phyloP scores from a whole-genome alignment of 352 stramenopile species.

The Phytopythium chamaehyphon region DNA sequence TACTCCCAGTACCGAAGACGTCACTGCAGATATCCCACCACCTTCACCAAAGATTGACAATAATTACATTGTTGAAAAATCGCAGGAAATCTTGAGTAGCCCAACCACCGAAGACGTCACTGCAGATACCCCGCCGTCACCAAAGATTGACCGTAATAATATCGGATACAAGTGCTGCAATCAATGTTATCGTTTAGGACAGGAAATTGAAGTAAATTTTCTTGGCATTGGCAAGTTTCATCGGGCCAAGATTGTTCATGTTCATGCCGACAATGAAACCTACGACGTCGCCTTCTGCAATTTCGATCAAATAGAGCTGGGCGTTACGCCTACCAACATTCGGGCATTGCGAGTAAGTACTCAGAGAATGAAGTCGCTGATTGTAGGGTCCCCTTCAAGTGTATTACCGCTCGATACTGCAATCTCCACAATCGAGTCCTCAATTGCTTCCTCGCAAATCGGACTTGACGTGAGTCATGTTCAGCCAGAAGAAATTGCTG shows the following conservation, averaged over 20 bases:
- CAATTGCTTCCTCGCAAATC: too few species aligned
- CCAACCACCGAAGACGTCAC: too few species aligned
- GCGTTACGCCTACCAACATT: conserved; percentile 3
- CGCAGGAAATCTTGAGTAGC: too few species aligned
- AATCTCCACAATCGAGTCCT: not conserved
- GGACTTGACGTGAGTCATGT: too few species aligned
- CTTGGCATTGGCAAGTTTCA: conserved; percentile 17
- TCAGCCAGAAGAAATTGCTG: not conserved
- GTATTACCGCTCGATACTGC: not conserved
- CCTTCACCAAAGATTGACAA: too few species aligned
- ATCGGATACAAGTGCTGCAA: not conserved
- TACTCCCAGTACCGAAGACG: too few species aligned
- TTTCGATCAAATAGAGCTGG: conserved; percentile 13
- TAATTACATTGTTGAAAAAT: too few species aligned
- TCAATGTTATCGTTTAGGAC: not conserved
- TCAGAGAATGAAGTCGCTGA: not conserved
- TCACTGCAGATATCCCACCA: too few species aligned
- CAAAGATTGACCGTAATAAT: not conserved
- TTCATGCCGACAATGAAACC: conserved; percentile 1
- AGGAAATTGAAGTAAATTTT: conserved; percentile 15
- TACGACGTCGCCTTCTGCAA: conserved; percentile 10
- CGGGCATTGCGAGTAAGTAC: not conserved
- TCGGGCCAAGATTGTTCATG: conserved; percentile 8
- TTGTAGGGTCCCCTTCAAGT: conserved; percentile 1
- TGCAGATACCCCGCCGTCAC: not conserved